Evolutionary conservation across 129 eudicot genomes (phyloP).

Genomic region (Daucus carota): DNA sequence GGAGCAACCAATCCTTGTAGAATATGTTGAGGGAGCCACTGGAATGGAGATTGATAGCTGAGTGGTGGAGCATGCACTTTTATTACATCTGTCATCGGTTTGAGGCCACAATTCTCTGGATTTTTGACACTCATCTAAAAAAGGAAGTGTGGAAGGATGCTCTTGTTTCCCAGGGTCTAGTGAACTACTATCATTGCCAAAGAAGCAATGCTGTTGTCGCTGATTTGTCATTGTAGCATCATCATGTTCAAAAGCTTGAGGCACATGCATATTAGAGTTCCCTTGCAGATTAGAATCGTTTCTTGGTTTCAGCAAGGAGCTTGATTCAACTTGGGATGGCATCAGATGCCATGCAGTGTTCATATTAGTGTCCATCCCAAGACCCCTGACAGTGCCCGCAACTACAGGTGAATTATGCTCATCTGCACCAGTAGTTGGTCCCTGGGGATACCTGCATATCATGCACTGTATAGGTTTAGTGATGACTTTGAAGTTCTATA

Average conservation of each 20-base stretch:
- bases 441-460: slow-evolving; percentile 44
- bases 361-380: slow-evolving; percentile 33
- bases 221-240: slow-evolving; percentile 40
- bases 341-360: slow-evolving; percentile 50
- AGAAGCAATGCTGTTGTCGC: slow-evolving; percentile 59
- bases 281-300: slow-evolving; percentile 36
- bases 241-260: slow-evolving; percentile 35
- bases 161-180: slow-evolving; percentile 39
- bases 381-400: slow-evolving; percentile 30
- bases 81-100: slow-evolving; percentile 40
- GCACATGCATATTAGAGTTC: slow-evolving; percentile 36
- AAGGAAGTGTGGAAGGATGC: slow-evolving; percentile 54
- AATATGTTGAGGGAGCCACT: slow-evolving; percentile 35
- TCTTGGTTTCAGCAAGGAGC: slow-evolving; percentile 36
- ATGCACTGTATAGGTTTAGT: neutral
- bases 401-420: slow-evolving; percentile 48
- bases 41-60: slow-evolving; percentile 71
- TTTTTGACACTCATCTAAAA: slow-evolving; percentile 71
- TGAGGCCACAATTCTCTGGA: slow-evolving; percentile 60
- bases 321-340: slow-evolving; percentile 44
- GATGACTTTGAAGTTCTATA: neutral
- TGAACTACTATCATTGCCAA: slow-evolving; percentile 46
- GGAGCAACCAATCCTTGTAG: slow-evolving; percentile 38
- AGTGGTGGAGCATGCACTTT: slow-evolving; percentile 53
- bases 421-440: slow-evolving; percentile 37